These are phyloP conservation scores for Nephelium lappaceum DNA, from an alignment of 345 rosid genomes.

Conservation along the genomic window DNA sequence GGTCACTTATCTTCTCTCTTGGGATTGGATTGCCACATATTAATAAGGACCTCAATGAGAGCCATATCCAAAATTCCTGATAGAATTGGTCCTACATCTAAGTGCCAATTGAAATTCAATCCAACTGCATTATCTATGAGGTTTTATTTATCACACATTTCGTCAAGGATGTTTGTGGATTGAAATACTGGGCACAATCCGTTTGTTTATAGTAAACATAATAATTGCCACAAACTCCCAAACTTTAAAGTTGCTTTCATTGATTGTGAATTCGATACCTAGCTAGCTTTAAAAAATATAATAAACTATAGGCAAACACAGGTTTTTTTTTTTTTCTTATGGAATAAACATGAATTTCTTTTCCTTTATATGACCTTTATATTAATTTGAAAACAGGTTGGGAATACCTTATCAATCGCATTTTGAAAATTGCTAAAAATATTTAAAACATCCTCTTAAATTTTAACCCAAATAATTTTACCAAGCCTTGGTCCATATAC, in stretches of 20 bases:
- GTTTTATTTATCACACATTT: not conserved
- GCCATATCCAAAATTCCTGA: slow-evolving; percentile 17
- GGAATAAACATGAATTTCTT: not conserved
- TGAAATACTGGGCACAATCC: not conserved
- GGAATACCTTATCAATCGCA: no score
- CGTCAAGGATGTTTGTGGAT: slow-evolving; percentile 7
- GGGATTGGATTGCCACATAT: slow-evolving; percentile 34
- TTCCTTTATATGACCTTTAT: no score
- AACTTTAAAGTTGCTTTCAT: not conserved
- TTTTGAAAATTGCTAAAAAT: no score
- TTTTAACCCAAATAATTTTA: no score
- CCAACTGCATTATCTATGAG: not conserved
- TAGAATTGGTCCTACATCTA: slow-evolving; percentile 8
- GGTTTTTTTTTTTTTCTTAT: no score
- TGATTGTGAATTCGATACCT: not conserved
- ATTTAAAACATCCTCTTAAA: no score
- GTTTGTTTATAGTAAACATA: not conserved
- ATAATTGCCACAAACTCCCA: not conserved
- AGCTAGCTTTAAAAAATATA: not conserved
- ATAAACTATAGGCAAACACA: no score
- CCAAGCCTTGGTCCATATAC: no score
- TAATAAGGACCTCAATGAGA: not conserved
- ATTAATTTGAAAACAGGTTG: no score
- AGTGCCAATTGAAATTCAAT: not conserved
- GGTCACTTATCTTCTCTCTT: slow-evolving; percentile 4